These are phyloP conservation scores for Xanthoconium separans DNA, from an alignment of 1,284 basidiomycete genomes.

Conservation along the genomic window DNA sequence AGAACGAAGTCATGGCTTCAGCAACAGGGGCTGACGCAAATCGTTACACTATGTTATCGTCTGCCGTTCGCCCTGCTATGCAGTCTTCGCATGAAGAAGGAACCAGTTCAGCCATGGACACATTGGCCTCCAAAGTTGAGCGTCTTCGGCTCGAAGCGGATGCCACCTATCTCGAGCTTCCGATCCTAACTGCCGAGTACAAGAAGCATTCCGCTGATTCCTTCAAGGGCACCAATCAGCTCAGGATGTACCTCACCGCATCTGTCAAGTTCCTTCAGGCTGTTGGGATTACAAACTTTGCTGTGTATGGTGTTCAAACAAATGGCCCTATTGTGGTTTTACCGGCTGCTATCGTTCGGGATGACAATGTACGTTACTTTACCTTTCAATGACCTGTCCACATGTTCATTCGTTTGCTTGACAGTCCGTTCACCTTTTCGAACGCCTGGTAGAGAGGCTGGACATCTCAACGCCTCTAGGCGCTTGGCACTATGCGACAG, in stretches of 20 bases:
- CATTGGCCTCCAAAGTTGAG: not conserved
- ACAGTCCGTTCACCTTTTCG: slow-evolving; percentile 9
- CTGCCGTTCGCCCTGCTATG: no score
- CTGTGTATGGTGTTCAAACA: slow-evolving; percentile 8
- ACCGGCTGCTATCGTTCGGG: slow-evolving; percentile 6
- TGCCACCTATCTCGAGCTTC: slow-evolving; percentile 1
- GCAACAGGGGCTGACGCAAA: no score
- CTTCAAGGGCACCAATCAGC: slow-evolving; percentile 6
- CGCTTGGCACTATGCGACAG: slow-evolving; percentile 8
- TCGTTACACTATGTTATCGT: no score
- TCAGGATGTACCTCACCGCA: slow-evolving; percentile 12
- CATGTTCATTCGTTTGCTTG: not conserved
- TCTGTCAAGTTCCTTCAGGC: slow-evolving; percentile 12
- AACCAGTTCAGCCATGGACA: not conserved
- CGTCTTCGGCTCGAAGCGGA: not conserved
- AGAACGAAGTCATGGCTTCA: no score
- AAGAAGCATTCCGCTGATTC: not conserved
- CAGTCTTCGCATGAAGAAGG: not conserved
- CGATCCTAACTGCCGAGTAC: slow-evolving; percentile 9
- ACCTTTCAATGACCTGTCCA: no score
- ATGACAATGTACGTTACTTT: slow-evolving; percentile 6
- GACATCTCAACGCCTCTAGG: slow-evolving; percentile 6
- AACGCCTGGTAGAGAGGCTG: slow-evolving; percentile 5
- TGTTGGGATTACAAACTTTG: slow-evolving; percentile 1
- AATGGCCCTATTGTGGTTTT: slow-evolving; percentile 2